Conservation (phyloP, 345 rosid species). For the Brassica carinata region DNA sequence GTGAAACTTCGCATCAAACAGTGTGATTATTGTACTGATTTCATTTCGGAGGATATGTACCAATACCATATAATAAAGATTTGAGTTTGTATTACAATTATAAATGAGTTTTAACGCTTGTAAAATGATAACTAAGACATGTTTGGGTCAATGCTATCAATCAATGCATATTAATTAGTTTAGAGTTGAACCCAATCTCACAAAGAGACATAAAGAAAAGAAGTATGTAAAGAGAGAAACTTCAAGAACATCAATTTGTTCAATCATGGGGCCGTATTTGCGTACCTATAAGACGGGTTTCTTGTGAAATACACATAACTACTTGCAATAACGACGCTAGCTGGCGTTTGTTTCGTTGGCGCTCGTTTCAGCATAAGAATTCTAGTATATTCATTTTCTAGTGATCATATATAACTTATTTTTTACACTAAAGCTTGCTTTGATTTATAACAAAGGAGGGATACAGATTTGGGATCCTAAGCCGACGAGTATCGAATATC, state of each 20-base stretch:
- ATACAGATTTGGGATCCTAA: no score
- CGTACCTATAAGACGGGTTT: slow-evolving; percentile 28
- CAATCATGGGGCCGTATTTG: slow-evolving; percentile 37
- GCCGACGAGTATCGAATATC: no score
- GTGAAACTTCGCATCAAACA: neutral
- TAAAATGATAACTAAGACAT: slow-evolving; percentile 3
- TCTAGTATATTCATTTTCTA: neutral
- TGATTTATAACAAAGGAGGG: no score
- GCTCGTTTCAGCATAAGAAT: neutral
- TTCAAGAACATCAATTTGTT: slow-evolving; percentile 29
- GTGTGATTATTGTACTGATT: neutral
- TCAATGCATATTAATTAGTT: slow-evolving; percentile 11
- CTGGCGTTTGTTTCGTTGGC: slow-evolving; percentile 20
- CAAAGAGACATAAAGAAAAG: slow-evolving; percentile 3
- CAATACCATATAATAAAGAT: neutral
- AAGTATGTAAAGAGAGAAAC: slow-evolving; percentile 1
- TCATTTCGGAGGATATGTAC: neutral
- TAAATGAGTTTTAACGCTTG: neutral
- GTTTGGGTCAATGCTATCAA: neutral
- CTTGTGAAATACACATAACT: slow-evolving; percentile 24
- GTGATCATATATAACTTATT: neutral
- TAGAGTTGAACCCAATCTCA: neutral
- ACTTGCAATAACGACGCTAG: slow-evolving; percentile 10
- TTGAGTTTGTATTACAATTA: neutral
- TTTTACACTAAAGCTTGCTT: no score